Evolutionary conservation across 1,139 yeast genomes (phyloP), one percentile per base, ranked within the genome.

Genomic region (Pichia sp.): DNA sequence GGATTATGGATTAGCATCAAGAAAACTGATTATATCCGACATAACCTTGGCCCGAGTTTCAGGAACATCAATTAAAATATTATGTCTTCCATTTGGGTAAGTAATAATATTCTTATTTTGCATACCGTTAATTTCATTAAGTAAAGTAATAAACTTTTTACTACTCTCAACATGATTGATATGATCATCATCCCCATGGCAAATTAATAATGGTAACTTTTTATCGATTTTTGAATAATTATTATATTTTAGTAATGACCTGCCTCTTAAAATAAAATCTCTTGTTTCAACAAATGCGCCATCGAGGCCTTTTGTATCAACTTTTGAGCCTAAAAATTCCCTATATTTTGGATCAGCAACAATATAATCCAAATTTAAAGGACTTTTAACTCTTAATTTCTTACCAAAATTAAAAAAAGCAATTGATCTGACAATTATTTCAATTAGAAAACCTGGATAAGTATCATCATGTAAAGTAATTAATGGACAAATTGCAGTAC

Each of bases 211-310:
- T 61, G 57, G 73, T 55, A 55, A 67, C 59, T 48, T 64, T 5
- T 71, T 69, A 36, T 67, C 64, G 52, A 74, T 75, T 47, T 69
- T 66, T 25, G 67, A 51, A 30, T 71, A 76, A 52, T 68, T 67
- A 3, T 66, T 66, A 4, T 71, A 64, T 34, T 70, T 64, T 43
- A 71, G 60, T 49, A 83, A 67, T 30, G 65, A 64, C 54, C 70
- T 70, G 10, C 94, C 94, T 45, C 95, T 71, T 24, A 60, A 63
- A 39, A 87, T 60, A 72, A 87, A 82, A 53, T 82, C 96, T 59
- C 77, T 64, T 50, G 82, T 67, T 60, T 76, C 76, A 45, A 70
- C 66, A 32, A 78, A 65, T 0, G 80, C 66, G 30, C 80, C 76
- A 44, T 68, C 64, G 20, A 59, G 57, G 2, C 43, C 40, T 20